Conservation (phyloP, 495 filamentous ascomycete species). For the Schizothecium vesticola region DNA sequence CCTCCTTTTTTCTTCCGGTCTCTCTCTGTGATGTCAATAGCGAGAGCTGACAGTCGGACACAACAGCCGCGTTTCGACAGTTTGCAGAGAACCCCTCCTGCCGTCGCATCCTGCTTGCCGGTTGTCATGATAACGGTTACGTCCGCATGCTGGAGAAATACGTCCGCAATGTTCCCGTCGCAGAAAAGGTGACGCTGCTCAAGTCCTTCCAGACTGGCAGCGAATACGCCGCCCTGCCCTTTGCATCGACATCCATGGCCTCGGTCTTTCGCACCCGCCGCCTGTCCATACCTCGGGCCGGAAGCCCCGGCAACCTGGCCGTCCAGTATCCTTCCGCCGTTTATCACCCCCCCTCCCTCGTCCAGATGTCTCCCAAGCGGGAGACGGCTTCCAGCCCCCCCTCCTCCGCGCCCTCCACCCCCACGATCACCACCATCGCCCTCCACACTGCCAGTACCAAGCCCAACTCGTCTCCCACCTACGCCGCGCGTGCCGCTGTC, state of each 20-base stretch:
- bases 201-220: conserved; percentile 39
- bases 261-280: conserved; percentile 14
- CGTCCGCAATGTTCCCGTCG: conserved; percentile 22
- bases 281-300: not conserved
- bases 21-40: not conserved
- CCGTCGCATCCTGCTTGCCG: conserved; percentile 55
- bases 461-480: not conserved
- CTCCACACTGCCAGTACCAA: not conserved
- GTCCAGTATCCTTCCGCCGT: not conserved
- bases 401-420: not conserved
- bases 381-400: not conserved
- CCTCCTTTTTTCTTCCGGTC: too few species aligned
- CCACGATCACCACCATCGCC: not conserved
- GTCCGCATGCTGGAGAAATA: conserved; percentile 49
- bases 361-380: not conserved
- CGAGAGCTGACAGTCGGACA: not conserved
- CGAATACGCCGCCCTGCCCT: conserved; percentile 37
- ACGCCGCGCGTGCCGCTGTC: conserved; percentile 9
- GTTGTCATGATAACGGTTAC: conserved; percentile 57
- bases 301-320: not conserved
- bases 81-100: conserved; percentile 53
- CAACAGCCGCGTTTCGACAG: conserved; percentile 49
- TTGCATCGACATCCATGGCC: conserved; percentile 32
- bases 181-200: conserved; percentile 46
- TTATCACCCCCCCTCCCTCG: not conserved